phyloP scores from a whole-genome alignment of 371 early-diverging fungal species.

The Rhizopus delemar region DNA sequence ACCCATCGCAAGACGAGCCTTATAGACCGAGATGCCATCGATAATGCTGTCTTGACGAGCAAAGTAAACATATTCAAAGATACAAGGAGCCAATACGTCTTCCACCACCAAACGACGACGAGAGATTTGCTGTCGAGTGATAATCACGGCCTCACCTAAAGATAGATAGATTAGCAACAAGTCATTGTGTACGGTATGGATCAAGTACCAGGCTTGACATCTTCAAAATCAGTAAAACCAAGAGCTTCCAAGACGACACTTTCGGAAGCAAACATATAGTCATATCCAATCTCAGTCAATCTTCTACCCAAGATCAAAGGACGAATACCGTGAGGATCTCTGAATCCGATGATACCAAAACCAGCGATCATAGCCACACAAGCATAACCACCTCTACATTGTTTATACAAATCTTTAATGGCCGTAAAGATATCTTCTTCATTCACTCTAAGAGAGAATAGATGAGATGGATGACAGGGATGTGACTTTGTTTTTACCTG shows the following conservation, averaged over 20 bases:
- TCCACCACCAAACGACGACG: conserved; percentile 64
- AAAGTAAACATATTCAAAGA: conserved; percentile 98
- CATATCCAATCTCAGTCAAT: conserved; percentile 54
- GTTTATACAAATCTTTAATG: conserved; percentile 77
- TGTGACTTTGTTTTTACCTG: conserved; percentile 51
- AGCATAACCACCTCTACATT: conserved; percentile 91
- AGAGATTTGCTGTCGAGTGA: conserved; percentile 70
- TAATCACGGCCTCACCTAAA: conserved; percentile 85
- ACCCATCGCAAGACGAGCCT: conserved; percentile 95
- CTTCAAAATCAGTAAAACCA: conserved; percentile 84
- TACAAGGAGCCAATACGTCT: conserved; percentile 82
- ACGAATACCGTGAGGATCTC: conserved; percentile 95
- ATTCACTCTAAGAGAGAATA: conserved; percentile 69
- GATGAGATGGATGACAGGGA: conserved; percentile 30
- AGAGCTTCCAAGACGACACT: conserved; percentile 90
- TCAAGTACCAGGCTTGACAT: conserved; percentile 75
- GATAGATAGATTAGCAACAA: background rate
- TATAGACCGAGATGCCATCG: conserved; percentile 97
- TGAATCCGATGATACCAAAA: conserved; percentile 87
- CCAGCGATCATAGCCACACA: conserved; percentile 95
- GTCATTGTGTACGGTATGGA: background rate
- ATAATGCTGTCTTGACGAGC: conserved; percentile 97
- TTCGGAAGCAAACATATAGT: conserved; percentile 97
- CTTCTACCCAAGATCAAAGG: conserved; percentile 92
- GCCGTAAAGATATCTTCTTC: conserved; percentile 96